Conservation (phyloP, 345 rosid species). For the Sonneratia caseolaris region DNA sequence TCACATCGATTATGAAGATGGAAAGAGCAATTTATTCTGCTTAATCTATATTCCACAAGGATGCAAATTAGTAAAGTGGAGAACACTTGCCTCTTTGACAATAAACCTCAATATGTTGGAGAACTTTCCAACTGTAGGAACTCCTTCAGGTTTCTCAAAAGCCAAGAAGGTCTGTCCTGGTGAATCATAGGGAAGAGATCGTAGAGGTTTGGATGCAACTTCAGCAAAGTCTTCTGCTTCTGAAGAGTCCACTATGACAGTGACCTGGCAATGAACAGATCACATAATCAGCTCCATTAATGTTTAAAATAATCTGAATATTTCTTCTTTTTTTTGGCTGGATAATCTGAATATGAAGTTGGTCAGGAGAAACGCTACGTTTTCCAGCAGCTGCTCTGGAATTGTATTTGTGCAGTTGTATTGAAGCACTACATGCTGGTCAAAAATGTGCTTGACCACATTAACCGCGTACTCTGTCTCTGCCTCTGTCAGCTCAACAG, state of each 20-base stretch:
- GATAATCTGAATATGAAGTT: neutral
- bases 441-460: conserved; percentile 86
- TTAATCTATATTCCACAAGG: too few relatives aligned
- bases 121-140: conserved; percentile 78
- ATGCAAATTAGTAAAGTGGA: neutral
- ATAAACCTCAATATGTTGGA: conserved; percentile 77
- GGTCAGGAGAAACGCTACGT: conserved; percentile 30
- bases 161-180: conserved; percentile 91
- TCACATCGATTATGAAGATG: too few relatives aligned
- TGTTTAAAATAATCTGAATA: neutral
- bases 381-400: conserved; percentile 88
- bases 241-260: conserved; percentile 79
- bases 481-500: conserved; percentile 94
- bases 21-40: too few relatives aligned
- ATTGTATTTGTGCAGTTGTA: conserved; percentile 96
- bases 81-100: conserved; percentile 66
- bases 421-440: conserved; percentile 84
- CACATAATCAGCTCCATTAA: neutral
- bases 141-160: conserved; percentile 77
- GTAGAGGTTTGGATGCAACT: conserved; percentile 54
- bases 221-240: conserved; percentile 84
- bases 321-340: too few relatives aligned
- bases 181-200: conserved; percentile 82
- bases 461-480: conserved; percentile 96
- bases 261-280: conserved; percentile 42